Base-by-base conservation (phyloP, 148 eudicot species). In the Chenopodium album region DNA sequence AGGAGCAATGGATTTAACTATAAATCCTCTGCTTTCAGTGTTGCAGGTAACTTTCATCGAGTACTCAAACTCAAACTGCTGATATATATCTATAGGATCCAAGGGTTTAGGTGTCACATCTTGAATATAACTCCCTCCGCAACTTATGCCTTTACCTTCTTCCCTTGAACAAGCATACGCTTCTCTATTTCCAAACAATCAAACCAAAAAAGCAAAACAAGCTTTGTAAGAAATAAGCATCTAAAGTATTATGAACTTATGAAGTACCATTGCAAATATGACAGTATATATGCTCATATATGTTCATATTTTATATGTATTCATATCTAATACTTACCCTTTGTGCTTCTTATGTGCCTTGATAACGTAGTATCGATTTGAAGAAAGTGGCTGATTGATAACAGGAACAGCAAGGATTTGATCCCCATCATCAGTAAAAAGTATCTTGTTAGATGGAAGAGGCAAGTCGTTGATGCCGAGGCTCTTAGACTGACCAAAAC, bases 101-200 rank as follows among this genome's bases (percentile, higher is more conserved):
- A 91, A 70, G 13, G 89, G 90, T 76, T 82, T 86, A 72, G 94
- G 90, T 70, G 88, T 82, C 22, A 63, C 80, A 46, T 92, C 93
- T 9, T 59, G 48, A 3, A 88, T 54, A 73, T 75, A 75, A 5
- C 69, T 85, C 64, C 85, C 69, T 52, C 82, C 81, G 73, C 94
- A 91, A 76, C 83, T 73, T 50, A 79, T 75, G 10, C 60, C 73
- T 66, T 48, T 87, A 73, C 90, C 91, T 80, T 89, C 93, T 47
- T 91, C 92, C 76, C 52, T 91, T 54, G 93, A 91, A 68, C 88
- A 86, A 14, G 87, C 77, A 79, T 85, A 88, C 70, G 92, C 96
- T 85, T 88, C 81, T 71, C 92, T 92, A 64, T 71, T 22, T 76
- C 16, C 26, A 72, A 22, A 10, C 29, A 72, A 9, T 4, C 75